Evolutionary conservation across 257 asterid genomes (phyloP).

Genomic region (Cordia subcordata): DNA sequence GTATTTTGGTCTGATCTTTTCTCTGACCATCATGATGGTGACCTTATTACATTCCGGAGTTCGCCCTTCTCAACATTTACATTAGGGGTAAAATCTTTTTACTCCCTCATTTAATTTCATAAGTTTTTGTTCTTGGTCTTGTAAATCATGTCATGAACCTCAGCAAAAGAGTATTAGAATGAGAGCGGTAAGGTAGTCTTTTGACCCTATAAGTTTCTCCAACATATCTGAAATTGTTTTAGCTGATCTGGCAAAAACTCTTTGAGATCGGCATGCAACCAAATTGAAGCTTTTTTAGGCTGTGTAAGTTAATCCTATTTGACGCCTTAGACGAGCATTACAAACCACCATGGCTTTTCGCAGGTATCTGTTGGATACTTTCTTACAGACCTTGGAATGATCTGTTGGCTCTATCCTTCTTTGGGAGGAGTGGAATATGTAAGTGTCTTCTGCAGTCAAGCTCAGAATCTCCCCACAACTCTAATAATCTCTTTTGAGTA

Average conservation of each 20-base stretch:
- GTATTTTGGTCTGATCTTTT: conserved; percentile 85
- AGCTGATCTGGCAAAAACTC: no score
- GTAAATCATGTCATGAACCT: no score
- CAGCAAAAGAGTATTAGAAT: no score
- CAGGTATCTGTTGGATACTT: conserved; percentile 95
- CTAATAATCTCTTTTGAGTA: background rate
- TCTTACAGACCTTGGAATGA: conserved; percentile 85
- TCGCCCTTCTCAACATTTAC: conserved; percentile 70
- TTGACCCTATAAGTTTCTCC: no score
- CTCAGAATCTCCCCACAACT: no score
- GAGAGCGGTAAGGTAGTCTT: no score
- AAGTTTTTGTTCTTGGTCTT: background rate
- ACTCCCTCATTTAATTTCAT: background rate
- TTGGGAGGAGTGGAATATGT: conserved; percentile 95
- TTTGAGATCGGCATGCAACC: no score
- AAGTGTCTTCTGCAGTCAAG: conserved; percentile 32
- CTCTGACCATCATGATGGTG: conserved; percentile 52
- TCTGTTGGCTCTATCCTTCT: conserved; percentile 88
- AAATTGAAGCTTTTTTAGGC: no score
- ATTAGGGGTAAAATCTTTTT: conserved; percentile 62
- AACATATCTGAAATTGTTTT: no score
- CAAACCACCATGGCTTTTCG: conserved; percentile 9
- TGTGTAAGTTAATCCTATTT: background rate
- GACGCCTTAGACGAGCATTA: background rate
- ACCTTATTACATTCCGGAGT: conserved; percentile 58